Conservation (phyloP, 1,139 yeast species). For the Lodderomyces elongisporus region DNA sequence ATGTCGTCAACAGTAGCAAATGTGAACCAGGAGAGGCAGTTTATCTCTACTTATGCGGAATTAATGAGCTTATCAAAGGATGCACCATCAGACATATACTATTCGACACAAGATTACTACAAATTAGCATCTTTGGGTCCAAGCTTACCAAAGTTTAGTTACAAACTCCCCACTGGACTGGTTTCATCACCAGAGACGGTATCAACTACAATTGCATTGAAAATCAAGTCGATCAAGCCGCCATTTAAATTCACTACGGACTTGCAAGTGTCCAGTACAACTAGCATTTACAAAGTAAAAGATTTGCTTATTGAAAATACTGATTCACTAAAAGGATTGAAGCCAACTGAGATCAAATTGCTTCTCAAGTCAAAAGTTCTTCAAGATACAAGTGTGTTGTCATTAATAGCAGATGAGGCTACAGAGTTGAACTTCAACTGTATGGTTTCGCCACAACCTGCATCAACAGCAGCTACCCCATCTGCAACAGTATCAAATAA, state of each 20-base stretch:
- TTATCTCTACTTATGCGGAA: slow-evolving; percentile 32
- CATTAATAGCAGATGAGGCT: slow-evolving; percentile 9
- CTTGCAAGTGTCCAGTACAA: slow-evolving; percentile 21
- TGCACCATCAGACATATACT: slow-evolving; percentile 24
- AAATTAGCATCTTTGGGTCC: slow-evolving; percentile 38
- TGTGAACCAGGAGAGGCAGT: slow-evolving; percentile 18
- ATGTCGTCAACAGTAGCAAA: slow-evolving; percentile 5
- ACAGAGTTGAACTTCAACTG: slow-evolving; percentile 28
- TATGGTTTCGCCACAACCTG: slow-evolving; percentile 27
- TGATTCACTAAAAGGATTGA: slow-evolving; percentile 19
- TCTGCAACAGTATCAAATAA: slow-evolving; percentile 1
- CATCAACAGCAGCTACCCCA: slow-evolving; percentile 3
- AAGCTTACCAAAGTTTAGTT: slow-evolving; percentile 29
- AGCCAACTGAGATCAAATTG: slow-evolving; percentile 31
- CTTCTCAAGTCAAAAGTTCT: slow-evolving; percentile 42
- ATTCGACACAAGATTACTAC: slow-evolving; percentile 29
- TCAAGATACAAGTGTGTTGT: slow-evolving; percentile 31
- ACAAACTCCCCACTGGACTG: slow-evolving; percentile 29
- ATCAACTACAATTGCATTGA: slow-evolving; percentile 13
- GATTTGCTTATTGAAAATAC: slow-evolving; percentile 25
- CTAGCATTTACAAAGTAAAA: slow-evolving; percentile 34
- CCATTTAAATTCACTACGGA: slow-evolving; percentile 35
- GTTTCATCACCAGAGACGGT: slow-evolving; percentile 3
- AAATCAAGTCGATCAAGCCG: slow-evolving; percentile 41
- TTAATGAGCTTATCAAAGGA: slow-evolving; percentile 25